A percentile compares a stretch with the other conserved stretches of the same genome.
These are phyloP conservation scores for Tothia fuscella DNA, from an alignment of 2,329 filamentous ascomycete species.

Conservation along the genomic window DNA sequence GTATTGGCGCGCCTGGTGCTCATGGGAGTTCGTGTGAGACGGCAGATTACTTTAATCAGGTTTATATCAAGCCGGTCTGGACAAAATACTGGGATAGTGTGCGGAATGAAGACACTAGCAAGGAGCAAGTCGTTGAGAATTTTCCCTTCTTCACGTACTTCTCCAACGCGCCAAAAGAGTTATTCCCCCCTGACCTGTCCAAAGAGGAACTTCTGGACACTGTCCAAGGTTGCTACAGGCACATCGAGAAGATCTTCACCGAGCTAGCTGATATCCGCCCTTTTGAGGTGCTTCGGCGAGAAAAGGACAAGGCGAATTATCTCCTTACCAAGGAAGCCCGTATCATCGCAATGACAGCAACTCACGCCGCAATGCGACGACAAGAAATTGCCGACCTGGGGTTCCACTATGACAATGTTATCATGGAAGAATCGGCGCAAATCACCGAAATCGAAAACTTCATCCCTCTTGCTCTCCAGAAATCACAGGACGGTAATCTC, in stretches of 20 bases:
- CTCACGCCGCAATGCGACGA: conserved; percentile 88
- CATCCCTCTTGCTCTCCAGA: conserved; percentile 87
- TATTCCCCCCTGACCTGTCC: conserved; percentile 58
- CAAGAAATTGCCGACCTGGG: conserved; percentile 84
- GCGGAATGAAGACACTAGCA: conserved; percentile 43
- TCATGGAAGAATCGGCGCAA: conserved; percentile 98
- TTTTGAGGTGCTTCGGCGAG: conserved; percentile 82
- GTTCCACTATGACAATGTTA: conserved; percentile 93
- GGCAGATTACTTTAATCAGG: conserved; percentile 88
- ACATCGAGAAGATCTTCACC: conserved; percentile 81
- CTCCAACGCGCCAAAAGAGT: conserved; percentile 69
- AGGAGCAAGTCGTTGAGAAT: conserved; percentile 51
- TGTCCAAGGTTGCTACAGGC: conserved; percentile 72
- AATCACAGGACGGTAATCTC: conserved; percentile 58
- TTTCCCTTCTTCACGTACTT: conserved; percentile 92
- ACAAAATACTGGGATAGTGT: conserved; percentile 63
- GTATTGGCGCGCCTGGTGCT: conserved; percentile 79
- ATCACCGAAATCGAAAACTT: conserved; percentile 97
- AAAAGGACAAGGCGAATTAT: conserved; percentile 91
- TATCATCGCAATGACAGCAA: conserved; percentile 97
- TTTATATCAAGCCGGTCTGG: conserved; percentile 85
- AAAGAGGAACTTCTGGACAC: conserved; percentile 62
- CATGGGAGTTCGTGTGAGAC: conserved; percentile 95
- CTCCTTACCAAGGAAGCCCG: conserved; percentile 91
- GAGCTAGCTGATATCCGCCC: conserved; percentile 88